Percentiles rank a stretch among this genome's conserved stretches.
Conservation (phyloP, 768 basidiomycete genomes). For the Amylocystis lapponica region DNA sequence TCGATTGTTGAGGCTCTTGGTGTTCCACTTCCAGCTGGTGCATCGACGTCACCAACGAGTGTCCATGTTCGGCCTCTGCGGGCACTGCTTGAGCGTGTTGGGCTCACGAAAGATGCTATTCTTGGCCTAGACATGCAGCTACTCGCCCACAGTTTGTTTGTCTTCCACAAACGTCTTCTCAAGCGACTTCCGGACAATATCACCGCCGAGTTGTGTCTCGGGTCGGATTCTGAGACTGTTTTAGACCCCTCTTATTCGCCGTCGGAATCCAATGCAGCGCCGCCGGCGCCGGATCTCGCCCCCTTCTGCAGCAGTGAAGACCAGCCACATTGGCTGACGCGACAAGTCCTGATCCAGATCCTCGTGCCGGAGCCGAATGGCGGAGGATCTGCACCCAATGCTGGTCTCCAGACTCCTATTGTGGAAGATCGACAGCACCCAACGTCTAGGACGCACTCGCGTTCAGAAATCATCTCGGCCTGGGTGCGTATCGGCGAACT, state of each 20-base stretch:
- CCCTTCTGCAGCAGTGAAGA: conserved; percentile 65
- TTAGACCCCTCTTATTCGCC: conserved; percentile 6
- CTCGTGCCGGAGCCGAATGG: conserved; percentile 52
- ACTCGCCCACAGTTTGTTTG: conserved; percentile 56
- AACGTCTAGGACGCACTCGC: conserved; percentile 58
- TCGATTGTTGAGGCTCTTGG: conserved; percentile 22
- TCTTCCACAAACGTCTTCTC: conserved; percentile 50
- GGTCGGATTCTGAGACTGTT: conserved; percentile 20
- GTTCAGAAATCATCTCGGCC: conserved; percentile 64
- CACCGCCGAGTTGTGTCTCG: conserved; percentile 39
- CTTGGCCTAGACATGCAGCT: conserved; percentile 55
- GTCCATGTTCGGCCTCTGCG: conserved; percentile 32
- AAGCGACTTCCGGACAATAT: conserved; percentile 47
- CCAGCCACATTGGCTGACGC: conserved; percentile 78
- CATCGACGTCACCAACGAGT: no score
- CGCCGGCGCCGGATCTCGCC: conserved; percentile 9
- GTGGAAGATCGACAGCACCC: conserved; percentile 20
- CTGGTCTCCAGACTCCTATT: conserved; percentile 29
- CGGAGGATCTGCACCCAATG: conserved; percentile 22
- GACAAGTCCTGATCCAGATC: conserved; percentile 63
- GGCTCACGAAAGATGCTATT: conserved; percentile 63
- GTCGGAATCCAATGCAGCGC: background rate
- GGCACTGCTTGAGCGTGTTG: conserved; percentile 52
- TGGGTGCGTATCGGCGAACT: conserved; percentile 75
- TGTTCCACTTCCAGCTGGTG: conserved; percentile 10